Conservation (phyloP, 805 yeast genomes). For the Komagataella pastoris region DNA sequence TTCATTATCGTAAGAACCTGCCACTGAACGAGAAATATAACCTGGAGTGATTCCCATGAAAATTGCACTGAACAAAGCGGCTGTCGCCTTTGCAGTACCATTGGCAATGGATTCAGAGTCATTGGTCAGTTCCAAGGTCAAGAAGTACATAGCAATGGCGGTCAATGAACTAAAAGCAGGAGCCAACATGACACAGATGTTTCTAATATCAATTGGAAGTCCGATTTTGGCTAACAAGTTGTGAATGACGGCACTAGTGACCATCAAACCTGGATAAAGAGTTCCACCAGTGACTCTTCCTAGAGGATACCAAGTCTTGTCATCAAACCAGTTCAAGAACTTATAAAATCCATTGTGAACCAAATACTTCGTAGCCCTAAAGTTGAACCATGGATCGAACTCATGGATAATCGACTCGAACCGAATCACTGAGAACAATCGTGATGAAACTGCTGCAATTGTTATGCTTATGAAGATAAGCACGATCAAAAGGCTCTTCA, state of each 20-base stretch:
- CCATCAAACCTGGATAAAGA: slow-evolving; percentile 95
- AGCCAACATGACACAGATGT: slow-evolving; percentile 89
- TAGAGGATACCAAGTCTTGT: slow-evolving; percentile 96
- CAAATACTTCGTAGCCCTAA: slow-evolving; percentile 87
- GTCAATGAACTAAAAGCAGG: slow-evolving; percentile 94
- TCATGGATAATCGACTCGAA: slow-evolving; percentile 96
- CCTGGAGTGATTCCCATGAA: slow-evolving; percentile 99
- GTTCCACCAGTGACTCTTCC: slow-evolving; percentile 99
- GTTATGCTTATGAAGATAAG: slow-evolving; percentile 66
- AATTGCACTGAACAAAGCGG: slow-evolving; percentile 85
- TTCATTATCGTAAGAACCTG: slow-evolving; percentile 97
- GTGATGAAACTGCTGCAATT: slow-evolving; percentile 83
- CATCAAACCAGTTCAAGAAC: slow-evolving; percentile 96
- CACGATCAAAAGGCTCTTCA: slow-evolving; percentile 37
- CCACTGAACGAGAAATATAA: slow-evolving; percentile 94
- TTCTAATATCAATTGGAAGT: slow-evolving; percentile 86
- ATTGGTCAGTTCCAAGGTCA: slow-evolving; percentile 85
- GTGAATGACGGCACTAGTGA: slow-evolving; percentile 87
- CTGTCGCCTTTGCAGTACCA: slow-evolving; percentile 26
- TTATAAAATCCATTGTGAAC: slow-evolving; percentile 77
- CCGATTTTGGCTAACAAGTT: slow-evolving; percentile 50
- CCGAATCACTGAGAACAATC: slow-evolving; percentile 91
- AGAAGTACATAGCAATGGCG: slow-evolving; percentile 75
- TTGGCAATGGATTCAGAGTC: slow-evolving; percentile 16
- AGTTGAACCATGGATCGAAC: slow-evolving; percentile 95